A percentile compares a stretch with the other conserved stretches of the same genome.
Evolutionary conservation across 1,284 basidiomycete genomes (phyloP).

Genomic region (Amylostereum areolatum): DNA sequence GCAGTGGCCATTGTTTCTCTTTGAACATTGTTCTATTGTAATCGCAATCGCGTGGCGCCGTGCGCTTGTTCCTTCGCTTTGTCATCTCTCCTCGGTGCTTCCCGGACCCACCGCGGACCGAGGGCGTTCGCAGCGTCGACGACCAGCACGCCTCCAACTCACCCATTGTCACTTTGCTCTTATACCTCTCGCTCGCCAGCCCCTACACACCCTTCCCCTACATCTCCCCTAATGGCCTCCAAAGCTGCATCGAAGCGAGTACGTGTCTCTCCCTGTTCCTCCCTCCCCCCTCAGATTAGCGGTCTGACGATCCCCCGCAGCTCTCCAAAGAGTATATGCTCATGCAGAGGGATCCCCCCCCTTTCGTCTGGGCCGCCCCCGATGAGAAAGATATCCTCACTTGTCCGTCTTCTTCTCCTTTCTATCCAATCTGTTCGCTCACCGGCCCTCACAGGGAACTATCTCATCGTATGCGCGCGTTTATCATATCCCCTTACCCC

Average conservation of each 20-base stretch:
- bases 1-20: no score
- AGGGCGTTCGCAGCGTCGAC: no score
- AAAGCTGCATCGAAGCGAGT: conserved; percentile 83
- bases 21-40: no score
- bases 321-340: conserved; percentile 85
- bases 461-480: conserved; percentile 63
- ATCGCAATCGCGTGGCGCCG: no score
- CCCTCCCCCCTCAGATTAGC: conserved; percentile 6
- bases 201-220: no score
- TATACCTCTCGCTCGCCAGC: no score
- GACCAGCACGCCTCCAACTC: no score
- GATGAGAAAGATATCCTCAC: conserved; percentile 95
- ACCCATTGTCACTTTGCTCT: no score
- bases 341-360: conserved; percentile 92
- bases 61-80: no score
- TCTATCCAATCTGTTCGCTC: not conserved
- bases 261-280: conserved; percentile 24
- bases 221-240: conserved; percentile 53
- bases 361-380: conserved; percentile 89
- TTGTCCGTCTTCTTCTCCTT: conserved; percentile 44
- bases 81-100: no score
- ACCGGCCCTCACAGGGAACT: conserved; percentile 65
- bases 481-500: conserved; percentile 2
- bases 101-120: no score
- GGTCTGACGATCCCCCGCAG: conserved; percentile 31